Evolutionary conservation across 768 basidiomycete species (phyloP).

Genomic region (Boletus tylopilopsis): DNA sequence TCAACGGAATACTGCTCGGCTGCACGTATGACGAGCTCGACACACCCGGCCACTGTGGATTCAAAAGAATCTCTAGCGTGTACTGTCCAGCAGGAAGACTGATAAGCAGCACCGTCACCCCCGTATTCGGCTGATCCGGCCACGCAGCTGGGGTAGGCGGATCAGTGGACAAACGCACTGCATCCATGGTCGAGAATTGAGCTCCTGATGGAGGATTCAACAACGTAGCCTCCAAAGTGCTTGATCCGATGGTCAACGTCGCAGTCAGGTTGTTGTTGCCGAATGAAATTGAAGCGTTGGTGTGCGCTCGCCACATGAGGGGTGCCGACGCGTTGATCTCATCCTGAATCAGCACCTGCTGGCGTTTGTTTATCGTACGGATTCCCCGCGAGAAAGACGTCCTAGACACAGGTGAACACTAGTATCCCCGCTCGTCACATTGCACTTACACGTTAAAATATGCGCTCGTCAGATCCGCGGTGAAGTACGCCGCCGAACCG

Average conservation of each 20-base stretch:
- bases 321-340: slow-evolving; percentile 63
- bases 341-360: slow-evolving; percentile 90
- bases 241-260: slow-evolving; percentile 65
- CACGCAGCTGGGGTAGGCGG: slow-evolving; percentile 55
- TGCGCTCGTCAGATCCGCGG: slow-evolving; percentile 71
- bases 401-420: slow-evolving; percentile 32
- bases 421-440: neutral
- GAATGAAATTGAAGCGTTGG: slow-evolving; percentile 81
- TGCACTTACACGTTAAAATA: slow-evolving; percentile 67
- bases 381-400: slow-evolving; percentile 81
- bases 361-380: slow-evolving; percentile 75
- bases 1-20: slow-evolving; percentile 67
- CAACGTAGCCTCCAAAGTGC: slow-evolving; percentile 64
- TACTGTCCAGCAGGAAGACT: slow-evolving; percentile 62
- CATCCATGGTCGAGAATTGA: slow-evolving; percentile 49
- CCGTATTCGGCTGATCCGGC: slow-evolving; percentile 71
- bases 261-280: slow-evolving; percentile 57
- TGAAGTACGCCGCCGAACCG: slow-evolving; percentile 78
- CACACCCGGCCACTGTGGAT: slow-evolving; percentile 86
- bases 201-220: slow-evolving; percentile 66
- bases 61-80: slow-evolving; percentile 82
- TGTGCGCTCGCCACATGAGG: slow-evolving; percentile 92
- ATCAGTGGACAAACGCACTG: slow-evolving; percentile 58
- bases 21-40: slow-evolving; percentile 56
- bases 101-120: slow-evolving; percentile 78